Evolutionary conservation across 2,329 filamentous ascomycete species (phyloP), one percentile per base, ranked within the genome.

Genomic region (Acephala macrosclerotiorum): DNA sequence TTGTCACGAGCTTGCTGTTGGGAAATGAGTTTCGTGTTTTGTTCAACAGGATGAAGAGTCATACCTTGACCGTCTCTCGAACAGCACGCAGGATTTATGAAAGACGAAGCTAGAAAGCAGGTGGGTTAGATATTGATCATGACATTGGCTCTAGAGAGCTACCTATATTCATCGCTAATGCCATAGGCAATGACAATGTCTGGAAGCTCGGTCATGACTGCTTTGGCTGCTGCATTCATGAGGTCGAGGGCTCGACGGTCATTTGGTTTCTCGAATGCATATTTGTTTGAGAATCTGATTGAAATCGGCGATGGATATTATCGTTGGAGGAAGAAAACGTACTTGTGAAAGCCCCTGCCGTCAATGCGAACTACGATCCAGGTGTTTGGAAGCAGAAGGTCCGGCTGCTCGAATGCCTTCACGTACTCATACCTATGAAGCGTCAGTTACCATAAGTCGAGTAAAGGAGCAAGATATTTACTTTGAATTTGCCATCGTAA

Each of bases 281-380:
- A 96, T 78, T 91, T 92, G 68, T 88, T 85, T 67, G 93, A 94
- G 72, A 97, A 88, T 75, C 92, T 96, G 68, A 57, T 20, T 38
- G 14, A 58, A 22, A 36, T 68, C 11, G 42, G 45, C 65, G 33
- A 68, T 42, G 36, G 36, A 60, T 22, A n/a, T 40, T 11, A 16
- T 16, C 22, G n/a, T 16, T n/a, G 12, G 18, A n/a, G 20, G n/a
- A 36, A 11, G 16, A 4, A 25, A 9, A 59, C 79, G 76, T 82
- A 96, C 93, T 97, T 97, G 74, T 94, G 96, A 80, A 99, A 99
- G 20, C 94, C 94, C 70, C 95, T 87, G 26, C 96, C 96, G 80
- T 99, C 96, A 74, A 99, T 90, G 66, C 96, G 90, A 63, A 99
- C 89, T 22, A 98, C 93, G 64, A 98, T 91, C 94, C 94, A 99